Evolutionary conservation across 78 protist genomes (phyloP), one percentile per base, ranked within the genome.

Genomic region (Salpingoeca rosetta): DNA sequence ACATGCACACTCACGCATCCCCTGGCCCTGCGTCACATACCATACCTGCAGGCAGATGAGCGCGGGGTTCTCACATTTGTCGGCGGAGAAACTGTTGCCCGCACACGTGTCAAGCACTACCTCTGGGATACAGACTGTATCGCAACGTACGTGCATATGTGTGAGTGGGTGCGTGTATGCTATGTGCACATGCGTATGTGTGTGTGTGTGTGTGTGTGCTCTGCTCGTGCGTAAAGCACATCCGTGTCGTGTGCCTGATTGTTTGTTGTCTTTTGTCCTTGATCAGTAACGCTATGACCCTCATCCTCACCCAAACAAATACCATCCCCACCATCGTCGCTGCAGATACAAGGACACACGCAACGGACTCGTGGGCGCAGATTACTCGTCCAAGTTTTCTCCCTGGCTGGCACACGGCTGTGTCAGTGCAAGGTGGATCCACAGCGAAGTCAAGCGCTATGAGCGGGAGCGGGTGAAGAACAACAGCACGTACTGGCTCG

Each of bases 321-420:
- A n/a, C n/a, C n/a, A n/a, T n/a, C n/a, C n/a, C n/a, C n/a, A n/a
- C n/a, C n/a, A n/a, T n/a, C n/a, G n/a, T n/a, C n/a, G n/a, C n/a
- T 76, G 41, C 39, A 57, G 22, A 0, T 91, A 87, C 77, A 79
- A 85, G n/a, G 90, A 85, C 41, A 91, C 91, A 35, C 84, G 93
- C 27, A 88, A 91, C 82, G 93, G 91, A 28, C 77, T 91, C 73
- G 37, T 91, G 44, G 93, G 91, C 38, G 65, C 80, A 10, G 88
- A 88, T 40, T 88, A 91, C 82, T 56, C 86, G 38, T 25, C 78
- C 76, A 91, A 91, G 88, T 74, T 91, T 45, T 41, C 87, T 3
- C 91, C 93, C 27, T 91, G 89, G 89, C 84, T 88, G 41, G 93
- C 93, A 42, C 84, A 37, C 41, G 93, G 93, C n/a, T 88, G 91